Evolutionary conservation across 257 asterid species (phyloP).

Genomic region (Plantago major): DNA sequence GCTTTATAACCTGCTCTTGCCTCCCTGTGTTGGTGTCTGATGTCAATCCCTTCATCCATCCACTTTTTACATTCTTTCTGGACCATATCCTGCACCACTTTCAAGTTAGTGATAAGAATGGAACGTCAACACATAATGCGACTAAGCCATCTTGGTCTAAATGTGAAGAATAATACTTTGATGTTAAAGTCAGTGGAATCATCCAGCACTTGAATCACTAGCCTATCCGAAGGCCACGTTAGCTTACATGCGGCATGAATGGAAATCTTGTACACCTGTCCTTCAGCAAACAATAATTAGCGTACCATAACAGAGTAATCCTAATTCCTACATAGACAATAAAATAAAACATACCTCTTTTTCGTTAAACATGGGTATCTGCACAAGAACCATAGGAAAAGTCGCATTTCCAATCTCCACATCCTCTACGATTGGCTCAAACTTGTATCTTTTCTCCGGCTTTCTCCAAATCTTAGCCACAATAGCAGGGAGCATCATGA

Average conservation of each 20-base stretch:
- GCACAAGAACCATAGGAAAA: slow-evolving; percentile 61
- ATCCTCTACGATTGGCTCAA: slow-evolving; percentile 37
- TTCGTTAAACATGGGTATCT: slow-evolving; percentile 64
- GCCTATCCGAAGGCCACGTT: slow-evolving; percentile 71
- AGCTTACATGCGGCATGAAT: slow-evolving; percentile 80
- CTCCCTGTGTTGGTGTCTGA: slow-evolving; percentile 48
- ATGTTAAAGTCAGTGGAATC: slow-evolving; percentile 65
- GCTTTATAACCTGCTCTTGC: slow-evolving; percentile 62
- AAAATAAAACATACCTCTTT: slow-evolving; percentile 34
- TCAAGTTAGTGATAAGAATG: background rate
- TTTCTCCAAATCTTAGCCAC: slow-evolving; percentile 42
- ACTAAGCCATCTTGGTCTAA: too few relatives aligned
- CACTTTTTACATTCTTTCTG: slow-evolving; percentile 56
- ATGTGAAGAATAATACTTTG: slow-evolving; percentile 31
- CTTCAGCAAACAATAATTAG: background rate
- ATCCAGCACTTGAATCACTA: slow-evolving; percentile 67
- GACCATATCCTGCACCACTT: slow-evolving; percentile 60
- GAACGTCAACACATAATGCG: too few relatives aligned
- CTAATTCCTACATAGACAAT: background rate
- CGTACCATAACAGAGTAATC: slow-evolving; percentile 5
- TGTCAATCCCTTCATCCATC: slow-evolving; percentile 56
- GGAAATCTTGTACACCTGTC: slow-evolving; percentile 66
- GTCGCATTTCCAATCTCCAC: slow-evolving; percentile 34
- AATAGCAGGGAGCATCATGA: slow-evolving; percentile 44
- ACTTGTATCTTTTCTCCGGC: slow-evolving; percentile 43